Percentiles rank a stretch among this genome's conserved stretches.
These are phyloP conservation scores for Lichtheimia corymbifera DNA, from an alignment of 371 early-diverging fungal species.

Conservation along the genomic window DNA sequence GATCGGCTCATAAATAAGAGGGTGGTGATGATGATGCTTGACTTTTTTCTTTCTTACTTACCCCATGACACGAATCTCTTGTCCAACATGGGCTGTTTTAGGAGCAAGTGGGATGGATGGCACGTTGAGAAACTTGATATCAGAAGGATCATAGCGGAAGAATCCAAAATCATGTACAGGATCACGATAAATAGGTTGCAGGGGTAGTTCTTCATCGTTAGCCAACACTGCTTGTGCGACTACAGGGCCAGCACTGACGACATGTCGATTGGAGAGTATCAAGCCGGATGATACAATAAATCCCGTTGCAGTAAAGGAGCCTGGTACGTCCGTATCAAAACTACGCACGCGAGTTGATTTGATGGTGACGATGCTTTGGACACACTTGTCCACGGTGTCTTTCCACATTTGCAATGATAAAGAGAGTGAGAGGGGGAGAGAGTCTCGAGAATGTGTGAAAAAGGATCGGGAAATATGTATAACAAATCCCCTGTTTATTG, in stretches of 20 bases:
- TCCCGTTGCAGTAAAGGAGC: slow-evolving; percentile 81
- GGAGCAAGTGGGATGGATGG: slow-evolving; percentile 73
- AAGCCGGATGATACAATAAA: slow-evolving; percentile 86
- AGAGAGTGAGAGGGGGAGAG: too few relatives aligned
- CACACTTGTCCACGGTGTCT: slow-evolving; percentile 69
- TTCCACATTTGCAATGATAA: slow-evolving; percentile 56
- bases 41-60: slow-evolving; percentile 10
- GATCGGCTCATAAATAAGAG: too few relatives aligned
- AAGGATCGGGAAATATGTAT: background rate
- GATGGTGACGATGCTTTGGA: slow-evolving; percentile 85
- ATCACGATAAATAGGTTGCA: slow-evolving; percentile 78
- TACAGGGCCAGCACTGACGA: slow-evolving; percentile 84
- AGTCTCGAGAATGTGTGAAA: background rate
- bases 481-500: background rate
- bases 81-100: slow-evolving; percentile 74
- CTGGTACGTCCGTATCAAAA: slow-evolving; percentile 89
- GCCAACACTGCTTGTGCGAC: slow-evolving; percentile 78
- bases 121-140: slow-evolving; percentile 72
- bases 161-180: slow-evolving; percentile 95
- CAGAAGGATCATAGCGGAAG: slow-evolving; percentile 77
- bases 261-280: slow-evolving; percentile 91
- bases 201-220: slow-evolving; percentile 89
- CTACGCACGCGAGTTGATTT: slow-evolving; percentile 79
- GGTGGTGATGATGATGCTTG: too few relatives aligned
- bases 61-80: slow-evolving; percentile 85